These are phyloP conservation scores for Tolypocladium album DNA, from an alignment of 2,329 filamentous ascomycete species.

Conservation along the genomic window DNA sequence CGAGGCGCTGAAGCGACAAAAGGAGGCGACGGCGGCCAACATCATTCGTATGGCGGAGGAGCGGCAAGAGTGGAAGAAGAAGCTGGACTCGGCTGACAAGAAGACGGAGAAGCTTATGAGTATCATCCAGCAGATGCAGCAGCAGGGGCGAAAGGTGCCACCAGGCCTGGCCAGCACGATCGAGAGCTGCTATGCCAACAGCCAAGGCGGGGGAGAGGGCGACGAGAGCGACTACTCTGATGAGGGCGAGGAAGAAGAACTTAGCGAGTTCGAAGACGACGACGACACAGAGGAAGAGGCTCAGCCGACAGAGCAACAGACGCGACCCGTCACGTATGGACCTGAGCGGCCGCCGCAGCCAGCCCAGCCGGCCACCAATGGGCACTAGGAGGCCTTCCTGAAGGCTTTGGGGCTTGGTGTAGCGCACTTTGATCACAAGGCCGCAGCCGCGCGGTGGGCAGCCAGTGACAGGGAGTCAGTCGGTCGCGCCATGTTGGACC, in stretches of 20 bases:
- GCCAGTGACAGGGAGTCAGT: neutral
- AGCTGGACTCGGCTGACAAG: slow-evolving; percentile 41
- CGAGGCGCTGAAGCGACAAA: slow-evolving; percentile 78
- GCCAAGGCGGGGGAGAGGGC: slow-evolving; percentile 37
- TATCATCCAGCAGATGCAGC: slow-evolving; percentile 93
- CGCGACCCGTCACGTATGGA: slow-evolving; percentile 31
- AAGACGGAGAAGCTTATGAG: slow-evolving; percentile 89
- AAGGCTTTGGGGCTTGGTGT: slow-evolving; percentile 4
- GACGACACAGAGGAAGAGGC: slow-evolving; percentile 45
- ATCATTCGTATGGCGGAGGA: slow-evolving; percentile 97
- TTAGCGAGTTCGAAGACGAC: slow-evolving; percentile 57
- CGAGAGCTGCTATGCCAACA: slow-evolving; percentile 48
- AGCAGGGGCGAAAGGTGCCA: slow-evolving; percentile 71
- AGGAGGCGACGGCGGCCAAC: slow-evolving; percentile 86
- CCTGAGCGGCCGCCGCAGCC: slow-evolving; percentile 35
- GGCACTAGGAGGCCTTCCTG: slow-evolving; percentile 24
- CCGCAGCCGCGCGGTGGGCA: neutral
- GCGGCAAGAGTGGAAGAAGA: slow-evolving; percentile 71
- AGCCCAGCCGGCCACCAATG: slow-evolving; percentile 26
- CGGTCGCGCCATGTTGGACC: neutral
- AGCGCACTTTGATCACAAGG: neutral
- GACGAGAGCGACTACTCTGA: slow-evolving; percentile 56
- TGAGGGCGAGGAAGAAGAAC: slow-evolving; percentile 50
- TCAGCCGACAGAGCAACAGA: slow-evolving; percentile 20
- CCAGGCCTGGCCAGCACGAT: slow-evolving; percentile 52